phyloP scores from a whole-genome alignment of 345 rosid genomes.

The Excoecaria cochinchinensis region DNA sequence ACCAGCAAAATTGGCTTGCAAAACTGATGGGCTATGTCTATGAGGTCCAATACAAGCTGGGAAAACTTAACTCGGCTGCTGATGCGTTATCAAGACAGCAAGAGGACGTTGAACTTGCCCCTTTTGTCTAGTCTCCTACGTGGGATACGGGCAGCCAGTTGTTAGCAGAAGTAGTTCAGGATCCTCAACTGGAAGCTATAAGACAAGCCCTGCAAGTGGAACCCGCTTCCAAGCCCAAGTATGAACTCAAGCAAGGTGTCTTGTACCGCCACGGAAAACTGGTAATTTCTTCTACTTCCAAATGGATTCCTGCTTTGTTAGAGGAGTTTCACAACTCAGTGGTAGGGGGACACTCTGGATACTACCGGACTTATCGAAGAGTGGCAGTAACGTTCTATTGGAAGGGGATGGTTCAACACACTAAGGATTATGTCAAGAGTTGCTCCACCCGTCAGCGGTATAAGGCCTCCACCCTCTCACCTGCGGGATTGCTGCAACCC shows the following conservation, averaged over 20 bases:
- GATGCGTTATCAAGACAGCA: neutral
- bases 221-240: no score
- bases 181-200: neutral
- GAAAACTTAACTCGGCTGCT: neutral
- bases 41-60: neutral
- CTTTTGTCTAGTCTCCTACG: neutral
- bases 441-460: neutral
- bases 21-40: neutral
- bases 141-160: neutral
- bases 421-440: neutral
- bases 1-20: neutral
- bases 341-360: neutral
- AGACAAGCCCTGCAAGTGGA: neutral
- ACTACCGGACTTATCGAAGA: neutral
- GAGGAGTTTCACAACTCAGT: neutral
- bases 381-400: neutral
- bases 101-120: neutral
- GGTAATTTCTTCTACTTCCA: neutral
- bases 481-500: neutral
- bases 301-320: neutral
- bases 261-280: neutral
- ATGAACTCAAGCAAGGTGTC: neutral
- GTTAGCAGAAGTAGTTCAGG: neutral
- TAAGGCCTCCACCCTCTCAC: neutral
- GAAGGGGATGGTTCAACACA: neutral